Base-by-base conservation (phyloP, 257 asterid genomes). In the Przewalskia tangutica region DNA sequence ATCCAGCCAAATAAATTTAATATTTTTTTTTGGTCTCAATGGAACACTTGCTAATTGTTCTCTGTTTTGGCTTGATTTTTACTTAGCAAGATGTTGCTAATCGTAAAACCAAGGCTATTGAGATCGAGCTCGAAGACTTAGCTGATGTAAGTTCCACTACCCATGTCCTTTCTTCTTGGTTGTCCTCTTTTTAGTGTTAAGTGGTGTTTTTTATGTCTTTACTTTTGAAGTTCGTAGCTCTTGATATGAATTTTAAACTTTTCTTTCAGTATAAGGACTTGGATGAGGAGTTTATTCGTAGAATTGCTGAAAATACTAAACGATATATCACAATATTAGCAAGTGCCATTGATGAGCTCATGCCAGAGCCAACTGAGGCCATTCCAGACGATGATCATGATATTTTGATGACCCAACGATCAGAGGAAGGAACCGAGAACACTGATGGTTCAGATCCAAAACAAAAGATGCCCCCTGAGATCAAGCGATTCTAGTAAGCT, bases 61-160 rank as follows among this genome's bases (percentile, higher is more conserved):
- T 17, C 8, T 17, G 7, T 20, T 40, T 65, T 46, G 20, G 12
- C 20, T 71, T 82, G 68, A 54, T 13, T 36, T 42, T 55, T 85
- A 82, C 83, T 81, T 92, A 96, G 99, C 98, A 93, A 92, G 94
- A 92, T 86, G 98, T 96, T 76, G 98, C 99, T 40, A 96, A 96
- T 85, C 97, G 93, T 58, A 94, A 90, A 83, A 73, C 80, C 46
- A 94, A 93, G 86, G 95, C 97, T 51, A 40, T 96, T 83, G 93
- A 94, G 84, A 91, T 96, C 81, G 98, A 94, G 86, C 91, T 96
- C 34, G 98, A 96, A 85, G 99, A 96, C 85, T 79, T 96, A 62
- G 82, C 89, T 42, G 86, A 87, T 56, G 99, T 94, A 91, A 86
- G 77, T 9, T 36, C 23, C 63, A 80, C 14, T 6, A 14, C 38